Evolutionary conservation across 2,329 filamentous ascomycete genomes (phyloP), one percentile per base, ranked within the genome.

Genomic region (Myotisia sp.): DNA sequence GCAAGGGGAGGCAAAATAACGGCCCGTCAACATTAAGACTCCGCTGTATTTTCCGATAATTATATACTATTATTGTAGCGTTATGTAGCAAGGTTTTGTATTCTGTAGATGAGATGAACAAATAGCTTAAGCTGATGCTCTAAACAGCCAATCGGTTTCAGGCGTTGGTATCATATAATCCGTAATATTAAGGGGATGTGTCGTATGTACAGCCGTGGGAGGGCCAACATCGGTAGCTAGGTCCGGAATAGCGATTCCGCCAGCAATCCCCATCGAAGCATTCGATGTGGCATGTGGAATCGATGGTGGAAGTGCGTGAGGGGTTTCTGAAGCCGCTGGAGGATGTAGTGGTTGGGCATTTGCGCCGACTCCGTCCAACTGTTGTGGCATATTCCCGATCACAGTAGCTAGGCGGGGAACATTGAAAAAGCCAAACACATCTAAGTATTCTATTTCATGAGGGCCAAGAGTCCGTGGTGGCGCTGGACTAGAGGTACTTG

Each of bases 371-470:
- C n/a, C n/a, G n/a, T n/a, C n/a, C n/a, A n/a, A n/a, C n/a, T n/a
- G n/a, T n/a, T n/a, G n/a, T n/a, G n/a, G n/a, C n/a, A n/a, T n/a
- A n/a, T 34, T 34, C 19, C 31, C 31, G 17, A 16, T 22, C 4
- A 17, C 7, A 9, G 13, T n/a, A n/a, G 70, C 70, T 16, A 93
- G 61, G 12, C 84, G 66, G 1, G 86, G 86, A 37, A 92, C 75
- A 51, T 93, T 93, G 65, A 93, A 94, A 52, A 92, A 93, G 47
- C 90, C 83, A 52, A 94, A 93, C 0, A 93, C 81, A 47, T 93
- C 85, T 2, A 93, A 64, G 51, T 92, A 92, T 52, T 92, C 86
- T 3, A 93, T 64, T 49, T 92, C 84, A 45, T 90, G 83, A 1
- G 79, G 71, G 6, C 75, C 79, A 1, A 82, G 80, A 19, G 74